These are phyloP conservation scores for Lenzites betulinus DNA, from an alignment of 768 basidiomycete genomes.

Conservation along the genomic window DNA sequence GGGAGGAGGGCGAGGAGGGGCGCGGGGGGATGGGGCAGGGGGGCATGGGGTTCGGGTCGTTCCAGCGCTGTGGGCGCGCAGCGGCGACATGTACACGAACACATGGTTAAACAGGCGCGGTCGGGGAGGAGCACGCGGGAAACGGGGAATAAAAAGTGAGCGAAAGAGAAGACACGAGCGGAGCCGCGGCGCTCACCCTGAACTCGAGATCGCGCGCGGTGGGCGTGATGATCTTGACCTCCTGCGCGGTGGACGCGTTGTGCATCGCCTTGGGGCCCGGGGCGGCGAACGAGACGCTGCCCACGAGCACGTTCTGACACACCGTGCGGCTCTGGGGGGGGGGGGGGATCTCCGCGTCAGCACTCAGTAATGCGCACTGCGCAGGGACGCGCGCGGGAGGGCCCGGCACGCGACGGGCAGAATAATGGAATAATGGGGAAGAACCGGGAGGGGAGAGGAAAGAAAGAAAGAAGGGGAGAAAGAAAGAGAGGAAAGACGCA, in stretches of 20 bases:
- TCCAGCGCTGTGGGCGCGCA: slow-evolving; percentile 29
- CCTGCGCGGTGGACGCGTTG: slow-evolving; percentile 81
- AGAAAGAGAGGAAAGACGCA: slow-evolving; percentile 42
- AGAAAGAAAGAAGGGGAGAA: no score
- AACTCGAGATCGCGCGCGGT: slow-evolving; percentile 40
- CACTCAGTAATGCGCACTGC: neutral
- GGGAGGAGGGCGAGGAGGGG: slow-evolving; percentile 37
- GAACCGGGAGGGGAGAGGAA: no score
- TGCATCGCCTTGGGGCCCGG: slow-evolving; percentile 76
- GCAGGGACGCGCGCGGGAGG: neutral
- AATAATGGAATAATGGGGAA: no score
- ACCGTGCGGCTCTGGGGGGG: slow-evolving; percentile 56
- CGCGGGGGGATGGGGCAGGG: slow-evolving; percentile 39
- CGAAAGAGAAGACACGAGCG: neutral
- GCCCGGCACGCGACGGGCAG: no score
- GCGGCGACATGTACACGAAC: no score
- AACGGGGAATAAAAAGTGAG: neutral
- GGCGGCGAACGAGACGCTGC: slow-evolving; percentile 77
- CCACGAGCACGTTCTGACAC: slow-evolving; percentile 72
- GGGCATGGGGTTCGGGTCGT: slow-evolving; percentile 36
- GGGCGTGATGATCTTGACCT: slow-evolving; percentile 74
- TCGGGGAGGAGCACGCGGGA: no score
- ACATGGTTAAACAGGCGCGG: no score
- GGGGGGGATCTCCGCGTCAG: slow-evolving; percentile 3
- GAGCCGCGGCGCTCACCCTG: slow-evolving; percentile 28